Evolutionary conservation across 192 early-diverging fungal genomes (phyloP), one percentile per base, ranked within the genome.

Genomic region (Gamsiella multidivaricata): DNA sequence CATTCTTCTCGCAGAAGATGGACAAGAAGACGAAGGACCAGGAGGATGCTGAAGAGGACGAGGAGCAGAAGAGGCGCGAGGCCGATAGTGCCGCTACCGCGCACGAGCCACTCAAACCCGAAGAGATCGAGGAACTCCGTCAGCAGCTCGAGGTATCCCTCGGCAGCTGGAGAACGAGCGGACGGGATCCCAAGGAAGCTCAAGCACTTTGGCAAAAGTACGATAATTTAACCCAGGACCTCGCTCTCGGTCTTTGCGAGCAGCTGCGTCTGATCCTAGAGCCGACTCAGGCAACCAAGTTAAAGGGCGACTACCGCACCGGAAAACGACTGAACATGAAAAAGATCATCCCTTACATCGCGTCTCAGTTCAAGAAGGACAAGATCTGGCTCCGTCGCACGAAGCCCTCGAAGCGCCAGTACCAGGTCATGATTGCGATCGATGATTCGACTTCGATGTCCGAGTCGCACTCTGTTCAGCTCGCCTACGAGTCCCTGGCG

Each of bases 241-340:
- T 97, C 39, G 90, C 98, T 11, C 90, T 95, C 65, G 83, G 90
- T 37, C 88, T 99, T 23, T 95, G 93, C 69, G 98, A 99, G 86
- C 96, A 96, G 68, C 84, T 99, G 53, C 90, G 98, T 18, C 85
- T 98, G 59, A 97, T 99, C 70, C 85, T 99, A 66, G 95, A 98
- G 73, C 98, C 98, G 0, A 98, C 98, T 12, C 85, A 97, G 70
- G 95, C 97, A 0, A 97, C 97, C 31, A 94, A 96, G 81, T 88
- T 99, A 54, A 93, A 92, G 67, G 98, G 98, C 46, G 98, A 99
- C 86, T 99, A 98, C 80, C 88, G 93, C 41, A 98, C 95, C 33
- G 98, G 98, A 58, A 99, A 99, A 82, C 92, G 98, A 10, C 90
- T 99, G 26, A 99, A 97, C 82, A 98, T 99, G 98, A 94, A 96